A percentile compares a stretch with the other conserved stretches of the same genome.
These are phyloP conservation scores for Nelumbo lutea DNA, from an alignment of 164 flowering plant genomes.

Conservation along the genomic window DNA sequence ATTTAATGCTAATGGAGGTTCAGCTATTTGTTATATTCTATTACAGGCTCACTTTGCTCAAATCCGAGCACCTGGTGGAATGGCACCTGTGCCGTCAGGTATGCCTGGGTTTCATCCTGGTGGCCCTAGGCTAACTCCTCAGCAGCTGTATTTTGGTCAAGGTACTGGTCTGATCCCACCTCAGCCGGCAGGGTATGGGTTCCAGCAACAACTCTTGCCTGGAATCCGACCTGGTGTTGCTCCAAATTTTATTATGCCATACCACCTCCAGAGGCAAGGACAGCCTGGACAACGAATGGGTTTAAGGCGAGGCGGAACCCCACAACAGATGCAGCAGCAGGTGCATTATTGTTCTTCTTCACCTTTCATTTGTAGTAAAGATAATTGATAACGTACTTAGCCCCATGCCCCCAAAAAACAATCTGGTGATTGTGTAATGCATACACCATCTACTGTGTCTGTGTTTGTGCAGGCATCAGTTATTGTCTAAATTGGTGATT, in stretches of 20 bases:
- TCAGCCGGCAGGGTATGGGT: slow-evolving; percentile 61
- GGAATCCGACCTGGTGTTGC: slow-evolving; percentile 63
- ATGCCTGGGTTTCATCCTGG: slow-evolving; percentile 53
- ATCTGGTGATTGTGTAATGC: no score
- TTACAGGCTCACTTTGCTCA: slow-evolving; percentile 66
- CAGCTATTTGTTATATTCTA: background rate
- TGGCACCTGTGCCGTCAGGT: slow-evolving; percentile 49
- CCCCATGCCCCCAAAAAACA: no score
- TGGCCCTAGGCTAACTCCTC: slow-evolving; percentile 58
- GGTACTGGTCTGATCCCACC: slow-evolving; percentile 52
- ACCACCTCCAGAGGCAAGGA: slow-evolving; percentile 59
- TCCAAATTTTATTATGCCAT: slow-evolving; percentile 61
- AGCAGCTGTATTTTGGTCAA: slow-evolving; percentile 65
- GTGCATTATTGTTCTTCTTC: background rate
- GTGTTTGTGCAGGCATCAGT: background rate
- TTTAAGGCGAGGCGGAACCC: slow-evolving; percentile 46
- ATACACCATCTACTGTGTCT: background rate
- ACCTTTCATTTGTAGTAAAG: no score
- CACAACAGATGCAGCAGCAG: slow-evolving; percentile 49
- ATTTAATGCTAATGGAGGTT: background rate
- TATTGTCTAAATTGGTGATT: background rate
- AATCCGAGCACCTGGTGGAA: slow-evolving; percentile 38
- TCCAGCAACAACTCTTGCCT: slow-evolving; percentile 63
- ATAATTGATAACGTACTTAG: no score
- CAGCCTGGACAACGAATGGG: slow-evolving; percentile 60